Conservation (phyloP, 2,329 filamentous ascomycete species). For the Huntiella bhutanensis region DNA sequence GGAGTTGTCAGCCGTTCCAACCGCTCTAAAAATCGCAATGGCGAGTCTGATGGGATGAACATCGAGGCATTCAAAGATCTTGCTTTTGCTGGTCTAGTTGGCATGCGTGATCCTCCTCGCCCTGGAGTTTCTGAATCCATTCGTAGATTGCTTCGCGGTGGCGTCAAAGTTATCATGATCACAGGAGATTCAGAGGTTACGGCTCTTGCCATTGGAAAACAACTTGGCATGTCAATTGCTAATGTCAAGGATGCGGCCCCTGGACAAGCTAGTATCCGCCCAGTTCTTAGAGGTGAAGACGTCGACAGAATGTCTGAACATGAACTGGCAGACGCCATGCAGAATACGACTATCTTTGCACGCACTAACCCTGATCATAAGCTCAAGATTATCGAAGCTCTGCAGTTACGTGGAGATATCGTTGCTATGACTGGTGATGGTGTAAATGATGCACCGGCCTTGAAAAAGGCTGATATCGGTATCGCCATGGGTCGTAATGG, state of each 20-base stretch:
- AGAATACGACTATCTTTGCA: constrained; percentile 83
- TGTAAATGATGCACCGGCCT: constrained; percentile 88
- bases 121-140: constrained; percentile 83
- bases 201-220: constrained; percentile 78
- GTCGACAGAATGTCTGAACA: constrained; percentile 81
- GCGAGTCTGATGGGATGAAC: constrained; percentile 26
- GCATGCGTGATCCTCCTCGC: constrained; percentile 91
- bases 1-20: constrained; percentile 41
- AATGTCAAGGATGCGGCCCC: constrained; percentile 28
- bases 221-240: constrained; percentile 79
- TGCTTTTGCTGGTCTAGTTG: constrained; percentile 78
- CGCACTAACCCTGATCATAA: constrained; percentile 95
- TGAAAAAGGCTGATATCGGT: constrained; percentile 95
- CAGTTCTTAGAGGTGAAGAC: constrained; percentile 74
- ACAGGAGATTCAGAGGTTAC: constrained; percentile 93
- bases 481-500: constrained; percentile 92
- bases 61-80: constrained; percentile 69
- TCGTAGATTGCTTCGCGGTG: constrained; percentile 73
- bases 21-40: constrained; percentile 19
- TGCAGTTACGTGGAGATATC: constrained; percentile 85
- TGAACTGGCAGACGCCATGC: constrained; percentile 68
- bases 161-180: constrained; percentile 97
- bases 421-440: constrained; percentile 98
- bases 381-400: constrained; percentile 81
- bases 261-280: constrained; percentile 40